Evolutionary conservation across 2,329 filamentous ascomycete genomes (phyloP).

Genomic region (Cryphonectria japonica): DNA sequence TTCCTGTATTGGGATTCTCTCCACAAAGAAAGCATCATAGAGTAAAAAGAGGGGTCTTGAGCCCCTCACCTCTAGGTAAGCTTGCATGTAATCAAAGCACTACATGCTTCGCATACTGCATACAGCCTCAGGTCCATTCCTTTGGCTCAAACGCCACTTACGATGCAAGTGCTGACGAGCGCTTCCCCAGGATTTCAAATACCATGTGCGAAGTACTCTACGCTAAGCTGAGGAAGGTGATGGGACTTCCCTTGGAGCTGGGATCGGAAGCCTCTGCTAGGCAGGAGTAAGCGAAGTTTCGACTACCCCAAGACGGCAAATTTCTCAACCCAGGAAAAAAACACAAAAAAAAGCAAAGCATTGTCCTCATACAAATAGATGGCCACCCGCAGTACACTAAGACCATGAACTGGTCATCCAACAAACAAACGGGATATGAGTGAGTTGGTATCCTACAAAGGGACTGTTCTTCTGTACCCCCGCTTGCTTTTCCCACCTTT

Average conservation of each 20-base stretch:
- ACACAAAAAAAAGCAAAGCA: not conserved
- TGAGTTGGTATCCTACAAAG: not conserved
- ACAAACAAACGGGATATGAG: not conserved
- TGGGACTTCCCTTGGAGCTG: not conserved
- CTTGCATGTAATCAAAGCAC: not conserved
- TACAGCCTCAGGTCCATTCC: no score
- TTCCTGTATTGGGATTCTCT: no score
- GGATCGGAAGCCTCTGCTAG: not conserved
- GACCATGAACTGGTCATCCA: not conserved
- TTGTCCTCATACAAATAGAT: not conserved
- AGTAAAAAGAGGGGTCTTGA: not conserved
- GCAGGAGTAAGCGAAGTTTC: not conserved
- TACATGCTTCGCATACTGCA: not conserved
- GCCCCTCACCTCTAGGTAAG: not conserved
- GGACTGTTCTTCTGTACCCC: not conserved
- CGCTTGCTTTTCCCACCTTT: not conserved
- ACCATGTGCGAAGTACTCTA: not conserved
- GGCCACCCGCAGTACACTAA: not conserved
- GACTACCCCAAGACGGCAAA: not conserved
- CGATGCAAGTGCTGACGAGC: not conserved
- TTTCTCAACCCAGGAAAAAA: not conserved
- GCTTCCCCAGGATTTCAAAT: not conserved
- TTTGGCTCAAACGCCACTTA: not conserved
- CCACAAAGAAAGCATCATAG: not conserved
- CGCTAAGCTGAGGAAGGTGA: not conserved